Evolutionary conservation across 2,329 filamentous ascomycete genomes (phyloP).

Genomic region (Lachnellula cervina): DNA sequence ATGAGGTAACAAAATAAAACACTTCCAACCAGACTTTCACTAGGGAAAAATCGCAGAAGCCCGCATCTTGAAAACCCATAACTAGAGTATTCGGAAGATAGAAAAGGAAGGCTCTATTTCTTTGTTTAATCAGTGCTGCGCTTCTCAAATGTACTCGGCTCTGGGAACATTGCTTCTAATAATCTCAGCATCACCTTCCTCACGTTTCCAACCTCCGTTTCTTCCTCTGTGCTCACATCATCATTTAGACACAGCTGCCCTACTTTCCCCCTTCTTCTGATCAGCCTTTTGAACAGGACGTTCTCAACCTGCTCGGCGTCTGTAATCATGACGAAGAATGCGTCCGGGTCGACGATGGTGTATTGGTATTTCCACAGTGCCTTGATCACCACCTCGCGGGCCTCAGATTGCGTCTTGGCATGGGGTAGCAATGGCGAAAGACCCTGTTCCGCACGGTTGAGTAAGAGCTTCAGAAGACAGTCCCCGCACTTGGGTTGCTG

Average conservation of each 20-base stretch:
- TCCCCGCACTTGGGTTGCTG: slow-evolving; percentile 38
- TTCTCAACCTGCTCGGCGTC: slow-evolving; percentile 39
- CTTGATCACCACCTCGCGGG: slow-evolving; percentile 33
- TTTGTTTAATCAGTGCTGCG: not conserved
- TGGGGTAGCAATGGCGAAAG: slow-evolving; percentile 34
- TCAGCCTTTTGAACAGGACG: slow-evolving; percentile 34
- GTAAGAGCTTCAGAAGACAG: slow-evolving; percentile 38
- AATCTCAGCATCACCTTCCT: slow-evolving; percentile 33
- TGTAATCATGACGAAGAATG: slow-evolving; percentile 39
- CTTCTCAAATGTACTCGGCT: slow-evolving; percentile 14
- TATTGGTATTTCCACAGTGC: slow-evolving; percentile 40
- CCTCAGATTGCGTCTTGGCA: slow-evolving; percentile 26
- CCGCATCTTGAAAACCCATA: no score
- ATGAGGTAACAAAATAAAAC: no score
- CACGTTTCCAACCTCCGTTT: slow-evolving; percentile 23
- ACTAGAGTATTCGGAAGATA: not conserved
- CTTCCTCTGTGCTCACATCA: slow-evolving; percentile 37
- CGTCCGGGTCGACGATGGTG: slow-evolving; percentile 37
- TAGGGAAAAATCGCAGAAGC: no score
- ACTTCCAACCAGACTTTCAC: no score
- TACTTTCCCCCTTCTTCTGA: slow-evolving; percentile 30
- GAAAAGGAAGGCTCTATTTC: not conserved
- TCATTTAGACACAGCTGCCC: slow-evolving; percentile 41
- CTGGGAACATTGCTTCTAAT: slow-evolving; percentile 30
- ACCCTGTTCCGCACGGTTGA: slow-evolving; percentile 34